These are phyloP conservation scores for Crithidia fasciculata DNA, from an alignment of 208 protist species.

Conservation along the genomic window DNA sequence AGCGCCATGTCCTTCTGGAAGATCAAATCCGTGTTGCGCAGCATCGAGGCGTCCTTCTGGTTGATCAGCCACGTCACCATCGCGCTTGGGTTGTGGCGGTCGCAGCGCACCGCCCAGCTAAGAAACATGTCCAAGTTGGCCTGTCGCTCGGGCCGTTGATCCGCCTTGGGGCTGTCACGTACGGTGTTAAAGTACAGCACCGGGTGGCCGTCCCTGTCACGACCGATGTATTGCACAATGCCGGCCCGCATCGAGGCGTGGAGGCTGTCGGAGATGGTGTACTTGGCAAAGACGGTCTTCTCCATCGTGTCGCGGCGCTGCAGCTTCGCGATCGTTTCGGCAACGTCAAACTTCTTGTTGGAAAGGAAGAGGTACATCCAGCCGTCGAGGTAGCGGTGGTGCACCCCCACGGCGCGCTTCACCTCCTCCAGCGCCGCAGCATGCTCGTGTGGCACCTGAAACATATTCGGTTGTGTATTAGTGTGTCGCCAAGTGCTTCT, in stretches of 20 bases:
- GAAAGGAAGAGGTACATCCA: slow-evolving; percentile 79
- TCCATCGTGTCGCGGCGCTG: slow-evolving; percentile 70
- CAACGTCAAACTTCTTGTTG: slow-evolving; percentile 83
- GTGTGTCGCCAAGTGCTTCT: no score
- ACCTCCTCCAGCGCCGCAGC: slow-evolving; percentile 59
- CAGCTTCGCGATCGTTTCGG: slow-evolving; percentile 77
- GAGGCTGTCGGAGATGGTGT: slow-evolving; percentile 60
- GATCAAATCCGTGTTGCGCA: slow-evolving; percentile 72
- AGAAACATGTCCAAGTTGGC: slow-evolving; percentile 80
- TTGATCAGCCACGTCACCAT: slow-evolving; percentile 78
- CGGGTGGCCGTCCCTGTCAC: slow-evolving; percentile 56
- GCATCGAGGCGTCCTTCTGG: slow-evolving; percentile 68
- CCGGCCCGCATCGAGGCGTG: slow-evolving; percentile 62
- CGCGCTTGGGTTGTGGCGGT: slow-evolving; percentile 40
- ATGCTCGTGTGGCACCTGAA: slow-evolving; percentile 50
- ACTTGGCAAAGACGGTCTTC: slow-evolving; percentile 49
- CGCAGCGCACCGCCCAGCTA: slow-evolving; percentile 65
- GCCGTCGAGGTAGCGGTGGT: slow-evolving; percentile 61
- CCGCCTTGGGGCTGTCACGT: slow-evolving; percentile 50
- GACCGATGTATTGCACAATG: slow-evolving; percentile 77
- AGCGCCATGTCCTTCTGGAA: slow-evolving; percentile 82
- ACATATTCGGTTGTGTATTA: slow-evolving; percentile 9
- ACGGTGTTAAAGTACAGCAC: slow-evolving; percentile 70
- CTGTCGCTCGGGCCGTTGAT: slow-evolving; percentile 58
- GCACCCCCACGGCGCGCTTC: slow-evolving; percentile 55